phyloP scores from a whole-genome alignment of 2,329 filamentous ascomycete species.

The Teratosphaeria pseudoeucalypti region DNA sequence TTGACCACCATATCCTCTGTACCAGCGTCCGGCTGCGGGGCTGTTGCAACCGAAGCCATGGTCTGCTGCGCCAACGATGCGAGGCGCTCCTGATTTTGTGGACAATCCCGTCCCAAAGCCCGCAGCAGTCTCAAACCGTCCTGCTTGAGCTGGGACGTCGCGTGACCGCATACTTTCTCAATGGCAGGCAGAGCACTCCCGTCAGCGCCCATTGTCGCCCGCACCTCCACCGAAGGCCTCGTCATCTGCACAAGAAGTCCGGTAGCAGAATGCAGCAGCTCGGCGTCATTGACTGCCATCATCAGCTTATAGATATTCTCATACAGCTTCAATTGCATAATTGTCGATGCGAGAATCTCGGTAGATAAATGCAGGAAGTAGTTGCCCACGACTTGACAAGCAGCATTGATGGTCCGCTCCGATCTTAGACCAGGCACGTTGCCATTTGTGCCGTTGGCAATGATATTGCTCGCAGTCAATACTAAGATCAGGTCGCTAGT shows the following conservation, averaged over 20 bases:
- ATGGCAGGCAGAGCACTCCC: conserved; percentile 9
- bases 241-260: conserved; percentile 21
- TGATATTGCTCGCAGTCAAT: not conserved
- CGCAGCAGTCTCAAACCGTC: conserved; percentile 18
- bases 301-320: conserved; percentile 2
- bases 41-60: not conserved
- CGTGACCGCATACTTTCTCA: conserved; percentile 14
- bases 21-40: not conserved
- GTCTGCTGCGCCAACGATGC: conserved; percentile 11
- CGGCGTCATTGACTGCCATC: conserved; percentile 7
- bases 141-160: conserved; percentile 17
- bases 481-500: conserved; percentile 3
- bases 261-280: conserved; percentile 19
- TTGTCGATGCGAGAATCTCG: conserved; percentile 5
- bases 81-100: conserved; percentile 17
- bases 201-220: conserved; percentile 14
- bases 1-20: not conserved
- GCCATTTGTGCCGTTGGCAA: not conserved
- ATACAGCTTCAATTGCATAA: conserved; percentile 4
- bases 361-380: conserved; percentile 11
- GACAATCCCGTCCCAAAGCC: conserved; percentile 18
- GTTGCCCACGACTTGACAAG: conserved; percentile 22
- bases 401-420: conserved; percentile 5
- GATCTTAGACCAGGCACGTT: not conserved
- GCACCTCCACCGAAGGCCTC: conserved; percentile 11